Conservation (phyloP, 2,329 filamentous ascomycete genomes). For the Curvularia lunata region DNA sequence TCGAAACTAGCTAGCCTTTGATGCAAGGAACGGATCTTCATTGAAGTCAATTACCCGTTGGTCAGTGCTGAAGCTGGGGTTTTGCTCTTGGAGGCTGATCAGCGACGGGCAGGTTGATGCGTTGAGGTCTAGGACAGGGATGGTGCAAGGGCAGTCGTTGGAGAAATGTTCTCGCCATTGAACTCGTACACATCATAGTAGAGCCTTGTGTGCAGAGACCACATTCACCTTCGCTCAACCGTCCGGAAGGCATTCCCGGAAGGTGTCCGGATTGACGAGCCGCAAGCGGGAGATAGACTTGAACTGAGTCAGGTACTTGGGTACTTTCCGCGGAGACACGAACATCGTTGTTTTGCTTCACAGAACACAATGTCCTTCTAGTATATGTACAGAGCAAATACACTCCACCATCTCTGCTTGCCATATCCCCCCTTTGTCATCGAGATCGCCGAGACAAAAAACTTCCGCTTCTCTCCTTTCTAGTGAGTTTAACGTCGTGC, state of each 20-base stretch:
- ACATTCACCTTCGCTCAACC: not conserved
- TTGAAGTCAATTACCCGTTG: not conserved
- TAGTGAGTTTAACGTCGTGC: too few relatives aligned
- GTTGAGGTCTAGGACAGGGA: not conserved
- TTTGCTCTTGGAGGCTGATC: not conserved
- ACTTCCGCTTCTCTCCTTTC: not conserved
- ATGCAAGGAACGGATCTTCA: not conserved
- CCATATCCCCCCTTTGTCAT: not conserved
- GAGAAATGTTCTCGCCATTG: not conserved
- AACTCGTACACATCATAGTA: not conserved
- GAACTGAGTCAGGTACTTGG: not conserved
- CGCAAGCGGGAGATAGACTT: not conserved
- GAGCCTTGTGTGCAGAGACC: not conserved
- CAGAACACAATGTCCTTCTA: not conserved
- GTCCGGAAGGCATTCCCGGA: not conserved
- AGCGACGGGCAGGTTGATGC: not conserved
- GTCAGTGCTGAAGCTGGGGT: not conserved
- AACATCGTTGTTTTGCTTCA: not conserved
- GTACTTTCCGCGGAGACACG: not conserved
- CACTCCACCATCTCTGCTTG: not conserved
- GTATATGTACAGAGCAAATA: not conserved
- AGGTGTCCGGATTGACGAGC: not conserved
- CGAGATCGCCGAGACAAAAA: not conserved
- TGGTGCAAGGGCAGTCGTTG: not conserved
- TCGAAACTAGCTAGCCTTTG: not conserved